These are phyloP conservation scores for Lathyrus tuberosus DNA, from an alignment of 306 rosid species.

Conservation along the genomic window DNA sequence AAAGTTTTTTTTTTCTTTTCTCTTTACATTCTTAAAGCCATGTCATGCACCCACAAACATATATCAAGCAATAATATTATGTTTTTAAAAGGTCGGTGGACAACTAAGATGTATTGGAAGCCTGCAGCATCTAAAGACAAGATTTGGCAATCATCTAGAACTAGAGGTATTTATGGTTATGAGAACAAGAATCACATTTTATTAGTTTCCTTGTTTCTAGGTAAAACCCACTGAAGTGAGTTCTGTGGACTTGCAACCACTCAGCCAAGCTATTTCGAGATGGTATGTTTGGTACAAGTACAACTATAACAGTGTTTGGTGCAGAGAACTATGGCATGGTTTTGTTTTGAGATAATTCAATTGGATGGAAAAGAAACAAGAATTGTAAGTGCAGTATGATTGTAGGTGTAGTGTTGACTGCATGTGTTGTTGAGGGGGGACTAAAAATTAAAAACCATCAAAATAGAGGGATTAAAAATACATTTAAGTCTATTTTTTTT, in stretches of 20 bases:
- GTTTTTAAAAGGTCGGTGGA: slow-evolving; percentile 82
- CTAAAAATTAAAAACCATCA: too few species aligned
- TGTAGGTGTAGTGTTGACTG: too few species aligned
- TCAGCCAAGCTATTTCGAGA: slow-evolving; percentile 79
- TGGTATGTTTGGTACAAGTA: too few species aligned
- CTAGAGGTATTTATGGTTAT: slow-evolving; percentile 66
- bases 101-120: slow-evolving; percentile 86
- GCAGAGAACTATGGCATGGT: too few species aligned
- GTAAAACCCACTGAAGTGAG: slow-evolving; percentile 86
- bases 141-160: slow-evolving; percentile 92
- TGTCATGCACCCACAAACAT: slow-evolving; percentile 9
- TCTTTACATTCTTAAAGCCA: slow-evolving; percentile 38
- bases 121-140: slow-evolving; percentile 89
- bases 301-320: too few species aligned
- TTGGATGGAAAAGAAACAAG: too few species aligned
- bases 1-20: slow-evolving; percentile 39
- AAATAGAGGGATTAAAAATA: too few species aligned
- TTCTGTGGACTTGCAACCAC: slow-evolving; percentile 65
- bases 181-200: slow-evolving; percentile 29
- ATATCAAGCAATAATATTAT: slow-evolving; percentile 32
- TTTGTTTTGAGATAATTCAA: too few species aligned
- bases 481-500: too few species aligned
- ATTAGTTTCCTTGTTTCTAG: slow-evolving; percentile 47
- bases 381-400: too few species aligned
- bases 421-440: too few species aligned